Evolutionary conservation across 306 rosid genomes (phyloP), one percentile per base, ranked within the genome.

Genomic region (Vigna unguiculata): DNA sequence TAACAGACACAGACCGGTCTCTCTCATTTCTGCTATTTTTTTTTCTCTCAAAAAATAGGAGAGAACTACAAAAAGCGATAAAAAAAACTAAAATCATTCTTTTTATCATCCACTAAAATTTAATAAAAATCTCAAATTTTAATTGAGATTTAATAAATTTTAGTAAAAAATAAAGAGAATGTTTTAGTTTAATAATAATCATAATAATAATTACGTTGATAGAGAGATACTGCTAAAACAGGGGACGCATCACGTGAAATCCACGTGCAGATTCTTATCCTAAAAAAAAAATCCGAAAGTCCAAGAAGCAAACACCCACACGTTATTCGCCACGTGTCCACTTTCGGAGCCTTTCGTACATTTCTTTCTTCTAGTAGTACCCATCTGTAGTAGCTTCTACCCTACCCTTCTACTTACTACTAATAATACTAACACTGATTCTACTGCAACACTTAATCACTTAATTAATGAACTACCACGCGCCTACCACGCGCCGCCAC

Each of bases 251-350:
- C 93, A 87, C 88, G 87, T 87, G 96, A 80, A 14, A 15, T 4
- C 81, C 91, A 85, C 91, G 87, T 89, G 96, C 80, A 76, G 77
- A 89, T 78, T 88, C 87, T 93, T 87, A 87, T 90, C 94, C 87
- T 72, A 5, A 32, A 51, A 70, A 1, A 77, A 75, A 75, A 72
- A 72, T 72, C 80, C 79, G 72, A 76, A 75, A 75, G 40, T 34
- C 47, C 20, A 21, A n/a, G 67, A n/a, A 38, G 52, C 11, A 34
- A 28, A 62, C 36, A 28, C 73, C 90, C 93, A 84, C 90, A 83
- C 41, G 25, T 84, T 85, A 84, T 77, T 77, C 53, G 77, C 83
- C 96, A 86, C 66, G 96, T 77, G 96, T 78, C 85, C 72, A 22
- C 8, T 12, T 41, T 36, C 0, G 0, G 21, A 49, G 55, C 86